phyloP scores from a whole-genome alignment of 148 eudicot genomes.

The Heliosperma pusillum region DNA sequence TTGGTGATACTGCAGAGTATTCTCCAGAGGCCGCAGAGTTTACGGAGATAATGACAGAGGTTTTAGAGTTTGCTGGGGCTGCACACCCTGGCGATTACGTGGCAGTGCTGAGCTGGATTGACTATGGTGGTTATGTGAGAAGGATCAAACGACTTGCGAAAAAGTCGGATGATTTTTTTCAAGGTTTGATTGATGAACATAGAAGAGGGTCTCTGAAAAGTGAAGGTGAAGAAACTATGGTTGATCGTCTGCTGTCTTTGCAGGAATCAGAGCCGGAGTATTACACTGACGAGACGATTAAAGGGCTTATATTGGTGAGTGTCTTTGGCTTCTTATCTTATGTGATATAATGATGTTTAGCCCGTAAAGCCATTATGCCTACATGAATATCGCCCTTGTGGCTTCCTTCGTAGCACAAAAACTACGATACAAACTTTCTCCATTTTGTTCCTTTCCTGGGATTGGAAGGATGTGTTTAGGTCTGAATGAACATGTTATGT shows the following conservation, averaged over 20 bases:
- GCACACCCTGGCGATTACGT: slow-evolving; percentile 28
- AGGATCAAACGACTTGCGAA: slow-evolving; percentile 23
- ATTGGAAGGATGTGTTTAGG: neutral
- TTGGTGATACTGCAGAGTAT: slow-evolving; percentile 25
- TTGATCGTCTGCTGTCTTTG: slow-evolving; percentile 36
- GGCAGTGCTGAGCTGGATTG: slow-evolving; percentile 25
- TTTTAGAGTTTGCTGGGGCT: slow-evolving; percentile 22
- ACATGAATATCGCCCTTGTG: no score
- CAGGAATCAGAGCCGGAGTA: slow-evolving; percentile 47
- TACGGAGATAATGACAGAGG: slow-evolving; percentile 26
- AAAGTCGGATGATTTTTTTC: slow-evolving; percentile 26
- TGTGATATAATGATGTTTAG: neutral
- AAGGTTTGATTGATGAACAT: slow-evolving; percentile 38
- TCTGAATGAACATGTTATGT: neutral
- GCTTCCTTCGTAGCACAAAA: no score
- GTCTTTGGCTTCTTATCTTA: neutral
- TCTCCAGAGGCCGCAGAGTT: slow-evolving; percentile 27
- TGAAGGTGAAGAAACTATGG: slow-evolving; percentile 33
- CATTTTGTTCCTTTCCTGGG: neutral
- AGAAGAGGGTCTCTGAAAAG: slow-evolving; percentile 4
- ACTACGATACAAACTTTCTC: no score
- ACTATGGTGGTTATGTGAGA: slow-evolving; percentile 25
- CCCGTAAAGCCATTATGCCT: no score
- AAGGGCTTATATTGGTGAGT: slow-evolving; percentile 40
- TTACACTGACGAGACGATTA: slow-evolving; percentile 44